A percentile compares a stretch with the other conserved stretches of the same genome.
Conservation (phyloP, 257 asterid genomes). For the Ballota nigra region DNA sequence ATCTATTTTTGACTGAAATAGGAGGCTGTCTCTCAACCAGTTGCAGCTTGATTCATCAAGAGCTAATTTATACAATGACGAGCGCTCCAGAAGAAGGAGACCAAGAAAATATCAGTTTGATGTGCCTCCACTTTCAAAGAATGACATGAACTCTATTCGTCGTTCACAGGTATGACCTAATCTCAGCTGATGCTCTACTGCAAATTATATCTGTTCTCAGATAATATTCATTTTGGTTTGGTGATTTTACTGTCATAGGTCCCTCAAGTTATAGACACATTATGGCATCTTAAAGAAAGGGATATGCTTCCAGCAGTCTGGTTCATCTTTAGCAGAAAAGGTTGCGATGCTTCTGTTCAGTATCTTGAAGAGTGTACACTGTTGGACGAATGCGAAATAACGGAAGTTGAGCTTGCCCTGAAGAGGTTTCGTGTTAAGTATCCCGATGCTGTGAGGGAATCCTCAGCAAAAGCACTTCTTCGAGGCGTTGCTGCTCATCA, state of each 20-base stretch:
- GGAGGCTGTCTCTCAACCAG: constrained; percentile 67
- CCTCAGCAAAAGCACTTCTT: constrained; percentile 87
- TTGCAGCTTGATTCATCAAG: constrained; percentile 60
- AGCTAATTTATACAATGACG: constrained; percentile 49
- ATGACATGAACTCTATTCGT: constrained; percentile 59
- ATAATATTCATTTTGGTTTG: constrained; percentile 13
- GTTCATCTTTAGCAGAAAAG: constrained; percentile 99
- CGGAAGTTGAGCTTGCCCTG: constrained; percentile 89
- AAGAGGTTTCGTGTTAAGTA: constrained; percentile 75
- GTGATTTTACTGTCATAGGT: constrained; percentile 45
- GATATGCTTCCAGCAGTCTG: constrained; percentile 99
- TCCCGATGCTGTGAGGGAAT: constrained; percentile 93
- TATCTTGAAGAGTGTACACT: constrained; percentile 71
- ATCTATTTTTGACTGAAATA: constrained; percentile 42
- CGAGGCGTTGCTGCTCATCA: constrained; percentile 98
- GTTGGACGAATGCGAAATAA: constrained; percentile 79
- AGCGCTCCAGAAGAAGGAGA: constrained; percentile 67
- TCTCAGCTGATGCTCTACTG: constrained; percentile 21
- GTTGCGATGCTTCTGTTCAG: constrained; percentile 98
- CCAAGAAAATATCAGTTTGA: constrained; percentile 58
- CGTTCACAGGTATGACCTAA: constrained; percentile 70
- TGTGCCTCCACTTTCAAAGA: constrained; percentile 55
- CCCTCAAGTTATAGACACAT: constrained; percentile 89
- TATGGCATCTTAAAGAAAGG: constrained; percentile 80
- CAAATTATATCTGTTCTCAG: constrained; percentile 7